Conservation (phyloP, 2,329 filamentous ascomycete species). For the Penicillium concentricum region DNA sequence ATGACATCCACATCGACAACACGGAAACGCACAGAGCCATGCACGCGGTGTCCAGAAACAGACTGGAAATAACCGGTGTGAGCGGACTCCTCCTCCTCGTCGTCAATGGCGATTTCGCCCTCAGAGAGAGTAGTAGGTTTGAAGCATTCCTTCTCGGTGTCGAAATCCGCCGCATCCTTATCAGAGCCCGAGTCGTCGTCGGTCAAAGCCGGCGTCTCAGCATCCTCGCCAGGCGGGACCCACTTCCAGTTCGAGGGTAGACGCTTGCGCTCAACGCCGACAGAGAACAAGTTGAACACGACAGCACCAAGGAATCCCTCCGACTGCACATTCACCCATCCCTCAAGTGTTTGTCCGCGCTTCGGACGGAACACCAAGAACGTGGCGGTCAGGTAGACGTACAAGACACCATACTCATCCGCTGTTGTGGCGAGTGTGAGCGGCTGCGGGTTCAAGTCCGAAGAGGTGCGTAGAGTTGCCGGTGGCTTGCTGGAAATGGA, state of each 20-base stretch:
- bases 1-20: conserved; percentile 77
- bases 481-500: conserved; percentile 42
- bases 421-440: conserved; percentile 48
- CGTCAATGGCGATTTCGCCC: conserved; percentile 35
- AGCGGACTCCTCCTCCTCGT: conserved; percentile 53
- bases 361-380: conserved; percentile 79
- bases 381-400: conserved; percentile 84
- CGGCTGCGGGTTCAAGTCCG: conserved; percentile 36
- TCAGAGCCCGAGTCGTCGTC: conserved; percentile 29
- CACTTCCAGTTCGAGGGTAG: conserved; percentile 80
- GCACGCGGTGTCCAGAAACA: conserved; percentile 65
- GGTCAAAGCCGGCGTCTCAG: conserved; percentile 18
- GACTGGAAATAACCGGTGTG: conserved; percentile 73
- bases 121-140: conserved; percentile 36
- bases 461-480: conserved; percentile 32
- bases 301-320: conserved; percentile 86
- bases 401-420: conserved; percentile 83
- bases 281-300: conserved; percentile 89
- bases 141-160: conserved; percentile 42
- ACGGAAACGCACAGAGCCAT: conserved; percentile 70
- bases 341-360: conserved; percentile 72
- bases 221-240: conserved; percentile 58
- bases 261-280: conserved; percentile 73
- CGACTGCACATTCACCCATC: conserved; percentile 79
- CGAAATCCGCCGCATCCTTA: conserved; percentile 25